These are phyloP conservation scores for Globisporangium camurandrum DNA, from an alignment of 352 stramenopile species.

Conservation along the genomic window DNA sequence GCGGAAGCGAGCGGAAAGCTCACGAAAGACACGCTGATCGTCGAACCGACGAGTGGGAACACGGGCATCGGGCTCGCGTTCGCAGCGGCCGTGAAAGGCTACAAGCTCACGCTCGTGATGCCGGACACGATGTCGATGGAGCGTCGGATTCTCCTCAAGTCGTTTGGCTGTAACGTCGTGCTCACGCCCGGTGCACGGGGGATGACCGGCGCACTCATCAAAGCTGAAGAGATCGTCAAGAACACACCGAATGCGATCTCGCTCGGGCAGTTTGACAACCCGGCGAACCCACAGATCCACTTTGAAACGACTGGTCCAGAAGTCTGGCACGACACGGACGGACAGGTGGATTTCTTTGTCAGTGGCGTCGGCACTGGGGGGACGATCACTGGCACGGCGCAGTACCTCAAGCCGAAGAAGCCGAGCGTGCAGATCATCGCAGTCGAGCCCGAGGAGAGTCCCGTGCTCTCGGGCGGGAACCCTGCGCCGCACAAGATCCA, in stretches of 20 bases:
- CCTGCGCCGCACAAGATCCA: conserved; percentile 82
- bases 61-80: conserved; percentile 93
- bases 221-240: conserved; percentile 68
- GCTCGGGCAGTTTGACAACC: conserved; percentile 96
- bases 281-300: conserved; percentile 91
- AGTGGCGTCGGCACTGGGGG: conserved; percentile 82
- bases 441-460: conserved; percentile 79
- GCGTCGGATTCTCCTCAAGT: conserved; percentile 92
- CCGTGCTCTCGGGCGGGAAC: conserved; percentile 77
- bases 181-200: conserved; percentile 86
- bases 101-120: conserved; percentile 93
- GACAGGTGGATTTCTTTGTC: conserved; percentile 85
- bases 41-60: conserved; percentile 94
- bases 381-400: conserved; percentile 78
- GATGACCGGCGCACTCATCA: conserved; percentile 73
- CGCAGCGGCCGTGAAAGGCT: conserved; percentile 83
- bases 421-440: conserved; percentile 72
- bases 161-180: conserved; percentile 88
- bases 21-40: conserved; percentile 78
- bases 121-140: conserved; percentile 95
- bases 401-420: conserved; percentile 87
- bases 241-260: conserved; percentile 77
- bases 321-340: conserved; percentile 86
- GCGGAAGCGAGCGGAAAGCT: conserved; percentile 64
- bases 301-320: conserved; percentile 85